Evolutionary conservation across 192 early-diverging fungal species (phyloP).

Genomic region (Gigaspora rosea): DNA sequence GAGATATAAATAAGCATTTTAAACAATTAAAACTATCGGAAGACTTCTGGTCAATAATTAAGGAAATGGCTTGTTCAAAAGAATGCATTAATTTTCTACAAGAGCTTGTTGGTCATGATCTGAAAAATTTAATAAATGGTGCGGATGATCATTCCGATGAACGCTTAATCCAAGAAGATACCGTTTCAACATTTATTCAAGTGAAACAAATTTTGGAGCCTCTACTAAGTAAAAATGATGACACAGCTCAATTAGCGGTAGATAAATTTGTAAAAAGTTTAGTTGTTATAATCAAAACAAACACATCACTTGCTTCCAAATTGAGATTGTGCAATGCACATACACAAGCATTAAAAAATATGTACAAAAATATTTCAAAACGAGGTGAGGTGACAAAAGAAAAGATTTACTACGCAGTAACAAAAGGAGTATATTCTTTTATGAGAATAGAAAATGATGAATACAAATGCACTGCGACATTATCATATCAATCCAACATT

Average conservation of each 20-base stretch:
- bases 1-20: no score
- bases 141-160: constrained; percentile 28
- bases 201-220: constrained; percentile 10
- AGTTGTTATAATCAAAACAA: not conserved
- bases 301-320: not conserved
- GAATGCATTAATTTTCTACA: no score
- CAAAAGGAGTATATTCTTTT: constrained; percentile 23
- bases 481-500: not conserved
- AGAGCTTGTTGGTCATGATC: no score
- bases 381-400: constrained; percentile 31
- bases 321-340: not conserved
- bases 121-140: no score
- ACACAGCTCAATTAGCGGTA: not conserved
- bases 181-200: constrained; percentile 21
- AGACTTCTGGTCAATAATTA: no score
- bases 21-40: no score
- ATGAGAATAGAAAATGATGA: constrained; percentile 8
- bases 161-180: constrained; percentile 24
- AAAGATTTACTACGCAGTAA: constrained; percentile 18
- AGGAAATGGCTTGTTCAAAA: no score
- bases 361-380: constrained; percentile 27
- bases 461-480: not conserved
- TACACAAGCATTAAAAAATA: constrained; percentile 21
- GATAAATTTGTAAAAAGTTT: not conserved
- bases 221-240: not conserved